phyloP scores from a whole-genome alignment of 345 rosid genomes.

The Clarkia xantiana region DNA sequence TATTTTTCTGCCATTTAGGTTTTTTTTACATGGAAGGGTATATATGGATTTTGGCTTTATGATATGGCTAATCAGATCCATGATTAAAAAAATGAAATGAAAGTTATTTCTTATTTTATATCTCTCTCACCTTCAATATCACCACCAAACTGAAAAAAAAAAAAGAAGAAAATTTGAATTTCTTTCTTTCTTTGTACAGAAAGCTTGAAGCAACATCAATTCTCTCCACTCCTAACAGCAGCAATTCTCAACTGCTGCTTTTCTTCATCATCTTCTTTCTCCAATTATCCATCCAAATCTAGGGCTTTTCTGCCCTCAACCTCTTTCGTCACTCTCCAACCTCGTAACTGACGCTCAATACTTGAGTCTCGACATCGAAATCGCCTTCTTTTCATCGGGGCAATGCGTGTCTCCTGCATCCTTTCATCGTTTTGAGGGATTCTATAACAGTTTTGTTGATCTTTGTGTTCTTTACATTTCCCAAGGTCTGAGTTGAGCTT shows the following conservation, averaged over 20 bases:
- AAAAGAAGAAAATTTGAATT: neutral
- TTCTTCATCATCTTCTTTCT: neutral
- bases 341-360: conserved; percentile 13
- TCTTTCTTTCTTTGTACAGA: neutral
- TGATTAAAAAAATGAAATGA: no score
- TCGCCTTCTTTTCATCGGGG: conserved; percentile 7
- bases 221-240: neutral
- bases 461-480: neutral
- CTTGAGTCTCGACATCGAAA: conserved; percentile 3
- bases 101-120: conserved; percentile 1
- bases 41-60: neutral
- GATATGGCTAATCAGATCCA: conserved; percentile 4
- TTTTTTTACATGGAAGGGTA: neutral
- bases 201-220: conserved; percentile 1
- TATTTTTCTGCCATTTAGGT: no score
- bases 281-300: neutral
- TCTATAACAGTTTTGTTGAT: neutral
- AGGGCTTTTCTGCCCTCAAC: conserved; percentile 7
- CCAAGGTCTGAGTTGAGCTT: conserved; percentile 1
- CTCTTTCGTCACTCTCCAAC: conserved; percentile 7
- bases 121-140: no score
- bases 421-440: neutral
- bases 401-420: neutral
- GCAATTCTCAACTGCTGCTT: neutral
- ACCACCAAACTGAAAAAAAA: no score